Evolutionary conservation across 768 basidiomycete species (phyloP).

Genomic region (Lactarius evosmus): DNA sequence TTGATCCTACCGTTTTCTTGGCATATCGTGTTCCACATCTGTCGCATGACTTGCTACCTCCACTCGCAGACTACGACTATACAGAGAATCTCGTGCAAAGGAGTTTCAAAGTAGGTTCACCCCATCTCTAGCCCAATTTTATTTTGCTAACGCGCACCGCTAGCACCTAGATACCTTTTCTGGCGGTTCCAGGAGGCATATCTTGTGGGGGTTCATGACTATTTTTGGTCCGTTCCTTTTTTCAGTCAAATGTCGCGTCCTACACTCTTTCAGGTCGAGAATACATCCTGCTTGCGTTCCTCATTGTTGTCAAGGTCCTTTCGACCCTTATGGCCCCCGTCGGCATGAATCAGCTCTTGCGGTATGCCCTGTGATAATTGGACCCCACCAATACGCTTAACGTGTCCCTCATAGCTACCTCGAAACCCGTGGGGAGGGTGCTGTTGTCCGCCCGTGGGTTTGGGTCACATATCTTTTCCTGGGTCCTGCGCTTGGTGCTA

Average conservation of each 20-base stretch:
- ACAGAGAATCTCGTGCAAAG: constrained; percentile 37
- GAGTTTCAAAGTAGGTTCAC: constrained; percentile 34
- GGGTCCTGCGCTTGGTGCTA: constrained; percentile 43
- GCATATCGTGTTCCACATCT: constrained; percentile 47
- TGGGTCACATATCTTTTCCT: constrained; percentile 56
- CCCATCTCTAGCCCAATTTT: background rate
- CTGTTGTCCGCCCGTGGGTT: constrained; percentile 59
- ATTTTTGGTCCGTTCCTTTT: constrained; percentile 25
- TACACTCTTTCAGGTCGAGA: constrained; percentile 18
- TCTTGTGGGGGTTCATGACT: constrained; percentile 32
- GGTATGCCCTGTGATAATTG: constrained; percentile 27
- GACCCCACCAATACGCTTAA: background rate
- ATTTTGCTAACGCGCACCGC: background rate
- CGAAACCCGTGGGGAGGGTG: constrained; percentile 48
- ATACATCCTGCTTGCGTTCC: constrained; percentile 15
- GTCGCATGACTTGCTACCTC: constrained; percentile 42
- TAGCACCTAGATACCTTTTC: constrained; percentile 34
- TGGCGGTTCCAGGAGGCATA: constrained; percentile 22
- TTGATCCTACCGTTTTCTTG: constrained; percentile 48
- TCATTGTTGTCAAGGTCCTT: constrained; percentile 13
- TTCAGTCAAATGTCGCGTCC: background rate
- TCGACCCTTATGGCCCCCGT: constrained; percentile 33
- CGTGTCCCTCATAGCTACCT: constrained; percentile 46
- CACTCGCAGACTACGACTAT: constrained; percentile 47
- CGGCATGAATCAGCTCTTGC: constrained; percentile 35